A percentile compares a stretch with the other conserved stretches of the same genome.
Conservation (phyloP, 306 rosid genomes). For the Vigna unguiculata region DNA sequence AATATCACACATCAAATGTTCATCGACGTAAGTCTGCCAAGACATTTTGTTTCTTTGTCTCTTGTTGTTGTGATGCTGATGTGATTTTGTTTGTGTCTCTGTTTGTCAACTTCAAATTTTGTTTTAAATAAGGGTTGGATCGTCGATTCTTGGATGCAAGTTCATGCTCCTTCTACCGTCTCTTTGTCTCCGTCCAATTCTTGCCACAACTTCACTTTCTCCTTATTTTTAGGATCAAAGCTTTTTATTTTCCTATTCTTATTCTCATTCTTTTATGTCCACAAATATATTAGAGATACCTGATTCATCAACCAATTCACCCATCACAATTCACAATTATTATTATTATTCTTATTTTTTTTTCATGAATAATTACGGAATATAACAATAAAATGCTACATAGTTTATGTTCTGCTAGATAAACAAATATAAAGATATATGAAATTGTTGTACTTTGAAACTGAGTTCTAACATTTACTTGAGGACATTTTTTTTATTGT, state of each 20-base stretch:
- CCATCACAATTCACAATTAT: neutral
- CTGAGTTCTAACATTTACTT: neutral
- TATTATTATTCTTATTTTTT: neutral
- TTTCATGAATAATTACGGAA: too few relatives aligned
- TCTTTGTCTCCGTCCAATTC: slow-evolving; percentile 42
- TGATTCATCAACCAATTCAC: neutral
- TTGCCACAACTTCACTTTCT: slow-evolving; percentile 41
- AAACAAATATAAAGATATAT: neutral
- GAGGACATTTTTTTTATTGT: too few relatives aligned
- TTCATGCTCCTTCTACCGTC: slow-evolving; percentile 46
- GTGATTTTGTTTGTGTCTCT: neutral
- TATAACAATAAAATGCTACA: neutral
- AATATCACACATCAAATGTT: slow-evolving; percentile 96
- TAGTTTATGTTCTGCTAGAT: neutral
- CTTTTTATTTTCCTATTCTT: slow-evolving; percentile 36
- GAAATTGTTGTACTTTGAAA: neutral
- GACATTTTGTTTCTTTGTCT: slow-evolving; percentile 62
- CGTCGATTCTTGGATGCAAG: slow-evolving; percentile 16
- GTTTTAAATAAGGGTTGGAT: slow-evolving; percentile 40
- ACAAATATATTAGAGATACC: slow-evolving; percentile 31
- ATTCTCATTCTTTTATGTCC: slow-evolving; percentile 31
- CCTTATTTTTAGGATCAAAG: slow-evolving; percentile 52
- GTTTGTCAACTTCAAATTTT: slow-evolving; percentile 12
- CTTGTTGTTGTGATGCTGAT: slow-evolving; percentile 10
- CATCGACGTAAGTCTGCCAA: slow-evolving; percentile 97